phyloP scores from a whole-genome alignment of 2,329 filamentous ascomycete species.

The Hymenoscyphus albidus region DNA sequence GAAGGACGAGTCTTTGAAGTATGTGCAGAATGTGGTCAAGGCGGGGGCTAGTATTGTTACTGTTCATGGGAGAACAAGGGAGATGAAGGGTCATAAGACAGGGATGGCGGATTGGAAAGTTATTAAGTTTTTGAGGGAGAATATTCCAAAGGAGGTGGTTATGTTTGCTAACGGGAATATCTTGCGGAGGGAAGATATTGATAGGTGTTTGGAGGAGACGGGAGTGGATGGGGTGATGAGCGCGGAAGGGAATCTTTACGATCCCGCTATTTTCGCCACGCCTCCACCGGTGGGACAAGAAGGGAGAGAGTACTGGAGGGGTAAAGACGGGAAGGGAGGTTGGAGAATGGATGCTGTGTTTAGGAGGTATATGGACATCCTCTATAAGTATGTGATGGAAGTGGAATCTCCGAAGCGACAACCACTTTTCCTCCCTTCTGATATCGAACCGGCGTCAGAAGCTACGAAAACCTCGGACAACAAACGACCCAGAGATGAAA shows the following conservation, averaged over 20 bases:
- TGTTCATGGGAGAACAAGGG: constrained; percentile 80
- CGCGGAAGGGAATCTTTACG: constrained; percentile 89
- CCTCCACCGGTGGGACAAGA: constrained; percentile 61
- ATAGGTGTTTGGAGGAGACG: constrained; percentile 73
- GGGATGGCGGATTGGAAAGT: constrained; percentile 90
- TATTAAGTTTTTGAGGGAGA: constrained; percentile 77
- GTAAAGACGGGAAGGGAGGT: constrained; percentile 72
- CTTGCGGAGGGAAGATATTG: constrained; percentile 73
- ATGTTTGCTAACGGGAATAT: constrained; percentile 97
- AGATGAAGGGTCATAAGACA: constrained; percentile 95
- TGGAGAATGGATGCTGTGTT: constrained; percentile 86
- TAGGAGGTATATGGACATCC: constrained; percentile 84
- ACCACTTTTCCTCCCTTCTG: constrained; percentile 66
- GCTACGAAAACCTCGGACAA: background rate
- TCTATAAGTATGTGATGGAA: constrained; percentile 73
- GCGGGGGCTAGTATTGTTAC: constrained; percentile 92
- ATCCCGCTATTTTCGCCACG: constrained; percentile 79
- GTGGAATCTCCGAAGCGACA: constrained; percentile 60
- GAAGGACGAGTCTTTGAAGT: constrained; percentile 79
- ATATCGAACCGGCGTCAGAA: constrained; percentile 34
- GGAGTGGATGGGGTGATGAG: constrained; percentile 94
- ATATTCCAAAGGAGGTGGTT: constrained; percentile 80
- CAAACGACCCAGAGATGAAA: constrained; percentile 43
- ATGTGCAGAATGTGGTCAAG: constrained; percentile 79
- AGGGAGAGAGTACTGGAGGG: constrained; percentile 82